phyloP scores from a whole-genome alignment of 2,329 filamentous ascomycete genomes.

The Cercospora canescens region DNA sequence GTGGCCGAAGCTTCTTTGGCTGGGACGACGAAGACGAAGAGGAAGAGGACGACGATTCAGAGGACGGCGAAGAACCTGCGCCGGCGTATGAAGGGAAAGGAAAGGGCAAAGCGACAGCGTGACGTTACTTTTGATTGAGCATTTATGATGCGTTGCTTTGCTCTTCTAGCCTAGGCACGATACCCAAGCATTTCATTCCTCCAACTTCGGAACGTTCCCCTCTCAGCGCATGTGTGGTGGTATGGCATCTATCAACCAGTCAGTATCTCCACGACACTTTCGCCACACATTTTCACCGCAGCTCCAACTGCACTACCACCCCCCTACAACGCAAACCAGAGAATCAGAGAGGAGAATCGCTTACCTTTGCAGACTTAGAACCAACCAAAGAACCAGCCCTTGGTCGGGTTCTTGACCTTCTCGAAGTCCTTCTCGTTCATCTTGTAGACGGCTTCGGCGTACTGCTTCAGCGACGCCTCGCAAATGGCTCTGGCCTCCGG shows the following conservation, averaged over 20 bases:
- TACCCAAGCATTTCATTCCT: neutral
- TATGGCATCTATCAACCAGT: neutral
- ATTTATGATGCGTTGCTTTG: neutral
- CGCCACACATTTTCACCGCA: neutral
- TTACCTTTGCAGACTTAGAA: constrained; percentile 4
- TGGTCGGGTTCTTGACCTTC: neutral
- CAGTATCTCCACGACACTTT: neutral
- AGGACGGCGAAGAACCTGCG: constrained; percentile 43
- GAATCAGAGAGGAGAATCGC: neutral
- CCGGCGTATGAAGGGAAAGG: constrained; percentile 43
- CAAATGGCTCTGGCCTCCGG: neutral
- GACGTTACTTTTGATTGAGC: neutral
- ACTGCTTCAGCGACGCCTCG: constrained; percentile 1
- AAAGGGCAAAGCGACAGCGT: constrained; percentile 37
- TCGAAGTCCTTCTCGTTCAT: constrained; percentile 1
- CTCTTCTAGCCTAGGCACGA: constrained; percentile 3
- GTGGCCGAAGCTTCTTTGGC: constrained; percentile 62
- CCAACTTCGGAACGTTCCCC: neutral
- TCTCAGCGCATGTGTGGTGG: neutral
- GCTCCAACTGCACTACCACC: neutral
- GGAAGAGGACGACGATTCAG: constrained; percentile 44
- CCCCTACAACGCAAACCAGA: neutral
- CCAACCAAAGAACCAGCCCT: constrained; percentile 5
- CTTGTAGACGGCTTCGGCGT: constrained; percentile 5
- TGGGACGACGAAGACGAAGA: constrained; percentile 85